A percentile compares a stretch with the other conserved stretches of the same genome.
Evolutionary conservation across 1,284 basidiomycete genomes (phyloP).

Genomic region (Psilocybe mexicana): DNA sequence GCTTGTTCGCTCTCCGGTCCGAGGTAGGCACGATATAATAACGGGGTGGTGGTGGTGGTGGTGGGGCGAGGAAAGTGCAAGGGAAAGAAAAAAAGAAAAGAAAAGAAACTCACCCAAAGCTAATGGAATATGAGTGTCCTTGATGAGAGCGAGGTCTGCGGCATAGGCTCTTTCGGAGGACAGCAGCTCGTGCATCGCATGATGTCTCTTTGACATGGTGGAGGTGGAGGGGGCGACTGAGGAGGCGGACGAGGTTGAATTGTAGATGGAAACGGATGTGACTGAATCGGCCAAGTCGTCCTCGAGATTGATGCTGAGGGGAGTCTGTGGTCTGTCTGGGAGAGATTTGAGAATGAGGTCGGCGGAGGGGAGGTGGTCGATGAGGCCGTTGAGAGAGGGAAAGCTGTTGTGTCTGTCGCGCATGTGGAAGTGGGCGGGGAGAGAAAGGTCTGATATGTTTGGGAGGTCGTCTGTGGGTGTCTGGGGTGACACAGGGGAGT

Average conservation of each 20-base stretch:
- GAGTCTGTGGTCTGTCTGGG: conserved; percentile 26
- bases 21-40: neutral
- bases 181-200: conserved; percentile 83
- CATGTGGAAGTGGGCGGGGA: conserved; percentile 27
- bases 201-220: conserved; percentile 68
- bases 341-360: conserved; percentile 22
- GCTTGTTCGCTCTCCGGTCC: neutral
- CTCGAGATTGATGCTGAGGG: conserved; percentile 19
- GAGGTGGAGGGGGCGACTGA: conserved; percentile 1
- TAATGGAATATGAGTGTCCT: conserved; percentile 81
- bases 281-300: conserved; percentile 6
- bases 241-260: neutral
- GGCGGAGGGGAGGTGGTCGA: conserved; percentile 18
- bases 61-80: conserved; percentile 12
- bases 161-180: conserved; percentile 88
- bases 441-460: conserved; percentile 24
- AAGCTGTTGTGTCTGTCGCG: conserved; percentile 24
- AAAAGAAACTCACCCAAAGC: conserved; percentile 55
- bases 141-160: conserved; percentile 82
- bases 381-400: conserved; percentile 19
- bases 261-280: neutral
- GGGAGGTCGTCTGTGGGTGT: conserved; percentile 29
- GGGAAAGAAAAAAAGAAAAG: neutral
- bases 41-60: neutral
- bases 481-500: conserved; percentile 14